Evolutionary conservation across 164 flowering plant species (phyloP), one percentile per base, ranked within the genome.

Genomic region (Stephania japonica): DNA sequence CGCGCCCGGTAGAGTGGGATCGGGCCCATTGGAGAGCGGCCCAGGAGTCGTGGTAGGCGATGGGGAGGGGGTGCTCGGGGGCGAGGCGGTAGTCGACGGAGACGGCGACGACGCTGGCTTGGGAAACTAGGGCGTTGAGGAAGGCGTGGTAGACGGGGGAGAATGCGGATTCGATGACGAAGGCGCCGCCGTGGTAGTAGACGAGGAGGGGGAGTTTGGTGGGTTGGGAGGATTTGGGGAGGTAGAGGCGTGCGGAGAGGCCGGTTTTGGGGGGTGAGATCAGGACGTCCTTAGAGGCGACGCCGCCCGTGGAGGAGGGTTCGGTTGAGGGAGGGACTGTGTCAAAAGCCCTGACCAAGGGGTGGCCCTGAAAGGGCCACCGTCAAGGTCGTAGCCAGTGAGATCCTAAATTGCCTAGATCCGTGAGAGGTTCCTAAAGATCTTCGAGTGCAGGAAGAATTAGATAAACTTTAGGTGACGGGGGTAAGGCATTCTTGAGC

Each of bases 401-500:
- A n/a, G n/a, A n/a, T n/a, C n/a, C n/a, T n/a, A n/a, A n/a, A n/a
- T n/a, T n/a, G n/a, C n/a, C n/a, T n/a, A n/a, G n/a, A n/a, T n/a
- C n/a, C n/a, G n/a, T n/a, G n/a, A n/a, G n/a, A n/a, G n/a, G n/a
- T n/a, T n/a, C n/a, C n/a, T n/a, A n/a, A n/a, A n/a, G n/a, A n/a
- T n/a, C n/a, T n/a, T n/a, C n/a, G n/a, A n/a, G n/a, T n/a, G n/a
- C n/a, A n/a, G n/a, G n/a, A n/a, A n/a, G n/a, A n/a, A n/a, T n/a
- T n/a, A n/a, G n/a, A n/a, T n/a, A n/a, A n/a, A n/a, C n/a, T n/a
- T n/a, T n/a, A n/a, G n/a, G n/a, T n/a, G n/a, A n/a, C 88, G 42
- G 84, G 77, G 71, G n/a, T n/a, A 87, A 68, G 25, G 80, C 76
- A 76, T 10, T 82, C 77, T 10, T 82, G 68, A 96, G 83, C 82